phyloP scores from a whole-genome alignment of 1,284 basidiomycete species.

The Malassezia equina region DNA sequence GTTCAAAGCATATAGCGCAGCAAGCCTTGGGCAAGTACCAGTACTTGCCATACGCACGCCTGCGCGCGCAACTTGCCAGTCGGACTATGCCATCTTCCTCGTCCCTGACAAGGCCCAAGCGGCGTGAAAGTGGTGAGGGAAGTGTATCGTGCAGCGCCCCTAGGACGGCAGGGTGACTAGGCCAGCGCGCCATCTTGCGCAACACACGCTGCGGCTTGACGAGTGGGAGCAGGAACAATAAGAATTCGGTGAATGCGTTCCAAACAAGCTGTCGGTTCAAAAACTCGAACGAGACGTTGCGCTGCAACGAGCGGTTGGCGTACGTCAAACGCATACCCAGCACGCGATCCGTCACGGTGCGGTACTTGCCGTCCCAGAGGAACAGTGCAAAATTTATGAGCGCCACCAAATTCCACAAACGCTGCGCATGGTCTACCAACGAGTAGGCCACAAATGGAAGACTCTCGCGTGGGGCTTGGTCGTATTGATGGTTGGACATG shows the following conservation, averaged over 20 bases:
- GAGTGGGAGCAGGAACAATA: slow-evolving; percentile 81
- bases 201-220: slow-evolving; percentile 59
- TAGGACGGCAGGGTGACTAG: slow-evolving; percentile 37
- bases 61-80: background rate
- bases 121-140: slow-evolving; percentile 21
- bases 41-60: slow-evolving; percentile 18
- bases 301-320: slow-evolving; percentile 60
- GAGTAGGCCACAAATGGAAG: slow-evolving; percentile 62
- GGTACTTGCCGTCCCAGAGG: slow-evolving; percentile 78
- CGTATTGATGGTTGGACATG: slow-evolving; percentile 75
- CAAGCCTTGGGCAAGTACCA: slow-evolving; percentile 27
- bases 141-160: slow-evolving; percentile 36
- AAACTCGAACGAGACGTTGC: slow-evolving; percentile 92
- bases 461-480: slow-evolving; percentile 54
- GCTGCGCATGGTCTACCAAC: slow-evolving; percentile 61
- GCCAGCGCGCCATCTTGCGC: slow-evolving; percentile 53
- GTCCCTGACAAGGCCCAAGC: slow-evolving; percentile 27
- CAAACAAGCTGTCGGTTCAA: slow-evolving; percentile 99
- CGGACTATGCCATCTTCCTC: slow-evolving; percentile 14
- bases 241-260: slow-evolving; percentile 96
- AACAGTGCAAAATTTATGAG: slow-evolving; percentile 73
- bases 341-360: slow-evolving; percentile 71
- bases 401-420: slow-evolving; percentile 55
- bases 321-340: slow-evolving; percentile 71
- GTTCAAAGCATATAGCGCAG: slow-evolving; percentile 41